Conservation (phyloP, 441 rosid species). For the Corymbia calophylla region DNA sequence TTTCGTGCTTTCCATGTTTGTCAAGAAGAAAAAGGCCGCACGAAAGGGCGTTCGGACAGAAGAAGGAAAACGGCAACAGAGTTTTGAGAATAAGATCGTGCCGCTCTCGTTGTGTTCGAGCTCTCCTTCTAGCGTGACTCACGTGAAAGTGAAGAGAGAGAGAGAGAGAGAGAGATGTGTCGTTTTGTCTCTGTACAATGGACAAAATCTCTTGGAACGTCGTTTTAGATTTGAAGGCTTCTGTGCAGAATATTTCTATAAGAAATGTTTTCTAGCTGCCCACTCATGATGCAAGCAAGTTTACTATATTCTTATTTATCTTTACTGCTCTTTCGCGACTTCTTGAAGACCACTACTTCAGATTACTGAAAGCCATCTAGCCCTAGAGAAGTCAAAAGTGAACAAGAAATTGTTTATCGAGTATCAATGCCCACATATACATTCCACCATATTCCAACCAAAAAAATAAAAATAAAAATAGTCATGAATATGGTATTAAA, state of each 20-base stretch:
- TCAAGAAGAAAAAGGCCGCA: conserved; percentile 17
- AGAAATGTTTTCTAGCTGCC: neutral
- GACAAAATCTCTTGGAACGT: neutral
- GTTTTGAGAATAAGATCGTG: neutral
- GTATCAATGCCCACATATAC: neutral
- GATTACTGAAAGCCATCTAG: neutral
- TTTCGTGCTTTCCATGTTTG: neutral
- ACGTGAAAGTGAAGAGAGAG: neutral
- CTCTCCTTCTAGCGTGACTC: neutral
- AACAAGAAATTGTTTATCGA: neutral
- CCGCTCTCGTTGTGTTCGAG: neutral
- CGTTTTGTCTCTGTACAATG: neutral
- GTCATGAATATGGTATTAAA: neutral
- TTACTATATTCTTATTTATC: neutral
- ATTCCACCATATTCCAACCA: neutral
- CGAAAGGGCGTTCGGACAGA: conserved; percentile 12
- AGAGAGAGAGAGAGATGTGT: neutral
- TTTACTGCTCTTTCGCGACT: neutral
- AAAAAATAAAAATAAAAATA: too few relatives aligned
- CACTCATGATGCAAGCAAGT: neutral
- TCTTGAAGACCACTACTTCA: neutral
- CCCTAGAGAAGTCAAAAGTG: neutral
- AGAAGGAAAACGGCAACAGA: conserved; percentile 1
- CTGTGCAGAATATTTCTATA: neutral
- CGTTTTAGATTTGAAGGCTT: neutral